phyloP scores from a whole-genome alignment of 164 flowering plant genomes.

The Santalum album region DNA sequence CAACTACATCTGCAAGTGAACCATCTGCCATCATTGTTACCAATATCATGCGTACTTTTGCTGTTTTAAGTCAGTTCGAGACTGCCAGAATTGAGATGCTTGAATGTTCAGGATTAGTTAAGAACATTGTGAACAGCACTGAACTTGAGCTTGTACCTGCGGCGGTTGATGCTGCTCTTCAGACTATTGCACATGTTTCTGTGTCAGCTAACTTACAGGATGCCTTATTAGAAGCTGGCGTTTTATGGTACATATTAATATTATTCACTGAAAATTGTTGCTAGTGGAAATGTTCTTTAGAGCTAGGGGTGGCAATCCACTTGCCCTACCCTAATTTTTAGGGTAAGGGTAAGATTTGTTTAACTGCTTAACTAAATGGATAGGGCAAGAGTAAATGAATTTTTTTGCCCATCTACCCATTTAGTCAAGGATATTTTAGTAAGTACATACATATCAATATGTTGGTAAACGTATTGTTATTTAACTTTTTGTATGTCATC shows the following conservation, averaged over 20 bases:
- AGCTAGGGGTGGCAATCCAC: too few relatives aligned
- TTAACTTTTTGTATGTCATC: too few relatives aligned
- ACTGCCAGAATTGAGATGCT: conserved; percentile 87
- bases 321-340: too few relatives aligned
- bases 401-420: too few relatives aligned
- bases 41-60: conserved; percentile 82
- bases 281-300: too few relatives aligned
- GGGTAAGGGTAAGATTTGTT: too few relatives aligned
- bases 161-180: conserved; percentile 95
- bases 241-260: conserved; percentile 48
- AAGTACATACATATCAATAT: too few relatives aligned
- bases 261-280: too few relatives aligned
- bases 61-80: conserved; percentile 86
- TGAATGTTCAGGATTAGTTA: conserved; percentile 66
- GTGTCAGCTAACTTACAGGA: conserved; percentile 81
- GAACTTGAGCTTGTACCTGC: conserved; percentile 91
- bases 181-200: conserved; percentile 72
- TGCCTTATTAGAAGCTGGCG: conserved; percentile 82
- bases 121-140: conserved; percentile 90
- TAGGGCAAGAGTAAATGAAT: too few relatives aligned
- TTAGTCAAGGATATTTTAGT: too few relatives aligned
- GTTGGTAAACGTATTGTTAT: too few relatives aligned
- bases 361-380: too few relatives aligned
- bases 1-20: conserved; percentile 82
- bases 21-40: conserved; percentile 86